These are phyloP conservation scores for Xerocomus cyaneibrunnescens DNA, from an alignment of 1,284 basidiomycete species.

Conservation along the genomic window DNA sequence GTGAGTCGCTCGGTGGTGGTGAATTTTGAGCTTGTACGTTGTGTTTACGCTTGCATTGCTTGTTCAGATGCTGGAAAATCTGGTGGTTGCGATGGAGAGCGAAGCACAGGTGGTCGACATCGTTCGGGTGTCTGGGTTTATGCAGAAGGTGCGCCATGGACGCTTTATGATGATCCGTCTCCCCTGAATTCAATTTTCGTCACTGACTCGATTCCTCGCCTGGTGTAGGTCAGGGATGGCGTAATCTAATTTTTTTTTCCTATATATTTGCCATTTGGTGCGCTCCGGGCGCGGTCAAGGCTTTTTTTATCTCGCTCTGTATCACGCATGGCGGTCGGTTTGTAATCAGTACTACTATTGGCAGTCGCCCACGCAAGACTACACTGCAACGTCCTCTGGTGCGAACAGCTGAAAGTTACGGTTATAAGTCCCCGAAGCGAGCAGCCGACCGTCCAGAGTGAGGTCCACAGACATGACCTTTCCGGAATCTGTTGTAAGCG, in stretches of 20 bases:
- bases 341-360: constrained; percentile 29
- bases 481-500: constrained; percentile 89
- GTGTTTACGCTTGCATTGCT: constrained; percentile 24
- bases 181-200: constrained; percentile 18
- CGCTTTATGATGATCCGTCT: constrained; percentile 9
- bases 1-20: constrained; percentile 50
- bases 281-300: constrained; percentile 3
- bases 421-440: constrained; percentile 91
- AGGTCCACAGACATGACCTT: constrained; percentile 99
- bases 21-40: constrained; percentile 14
- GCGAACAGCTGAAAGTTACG: constrained; percentile 91
- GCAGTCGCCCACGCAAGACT: constrained; percentile 14
- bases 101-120: constrained; percentile 85
- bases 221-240: constrained; percentile 62
- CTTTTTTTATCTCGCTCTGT: constrained; percentile 16
- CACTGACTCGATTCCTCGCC: constrained; percentile 22
- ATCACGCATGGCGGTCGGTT: constrained; percentile 13
- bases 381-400: constrained; percentile 53
- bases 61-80: constrained; percentile 80
- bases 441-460: constrained; percentile 75
- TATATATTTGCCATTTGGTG: constrained; percentile 10
- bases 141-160: constrained; percentile 64
- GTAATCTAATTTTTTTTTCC: constrained; percentile 50
- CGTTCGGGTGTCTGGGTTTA: constrained; percentile 83
- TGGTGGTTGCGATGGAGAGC: constrained; percentile 87